Conservation (phyloP, 305 asterid genomes). For the Fraxinus velutina region DNA sequence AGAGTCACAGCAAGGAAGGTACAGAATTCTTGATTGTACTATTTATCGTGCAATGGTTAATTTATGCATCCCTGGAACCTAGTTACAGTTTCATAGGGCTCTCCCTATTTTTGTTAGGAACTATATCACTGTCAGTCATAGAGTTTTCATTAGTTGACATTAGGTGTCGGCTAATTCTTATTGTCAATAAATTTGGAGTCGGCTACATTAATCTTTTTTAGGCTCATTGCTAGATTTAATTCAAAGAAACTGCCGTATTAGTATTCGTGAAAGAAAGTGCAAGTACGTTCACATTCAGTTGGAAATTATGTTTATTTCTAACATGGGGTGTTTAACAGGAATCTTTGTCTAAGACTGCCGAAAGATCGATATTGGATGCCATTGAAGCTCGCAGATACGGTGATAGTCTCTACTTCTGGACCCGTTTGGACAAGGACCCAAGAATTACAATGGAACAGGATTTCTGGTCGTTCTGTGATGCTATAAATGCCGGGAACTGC, state of each 20-base stretch:
- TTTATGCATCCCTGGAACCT: background rate
- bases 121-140: background rate
- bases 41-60: background rate
- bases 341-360: slow-evolving; percentile 65
- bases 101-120: background rate
- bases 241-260: background rate
- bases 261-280: background rate
- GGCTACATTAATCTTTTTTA: background rate
- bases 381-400: slow-evolving; percentile 71
- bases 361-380: slow-evolving; percentile 55
- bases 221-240: background rate
- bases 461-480: slow-evolving; percentile 94
- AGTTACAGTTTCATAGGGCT: background rate
- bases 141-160: background rate
- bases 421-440: slow-evolving; percentile 59
- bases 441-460: slow-evolving; percentile 53
- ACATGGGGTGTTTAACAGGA: slow-evolving; percentile 41
- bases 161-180: background rate
- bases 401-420: slow-evolving; percentile 79
- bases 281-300: background rate
- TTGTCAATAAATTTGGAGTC: background rate
- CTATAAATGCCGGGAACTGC: slow-evolving; percentile 89
- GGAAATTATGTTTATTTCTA: slow-evolving; percentile 5
- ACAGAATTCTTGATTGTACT: slow-evolving; percentile 17
- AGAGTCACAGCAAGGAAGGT: slow-evolving; percentile 84